Conservation (phyloP, 257 asterid genomes). For the Solanum pinnatisectum region DNA sequence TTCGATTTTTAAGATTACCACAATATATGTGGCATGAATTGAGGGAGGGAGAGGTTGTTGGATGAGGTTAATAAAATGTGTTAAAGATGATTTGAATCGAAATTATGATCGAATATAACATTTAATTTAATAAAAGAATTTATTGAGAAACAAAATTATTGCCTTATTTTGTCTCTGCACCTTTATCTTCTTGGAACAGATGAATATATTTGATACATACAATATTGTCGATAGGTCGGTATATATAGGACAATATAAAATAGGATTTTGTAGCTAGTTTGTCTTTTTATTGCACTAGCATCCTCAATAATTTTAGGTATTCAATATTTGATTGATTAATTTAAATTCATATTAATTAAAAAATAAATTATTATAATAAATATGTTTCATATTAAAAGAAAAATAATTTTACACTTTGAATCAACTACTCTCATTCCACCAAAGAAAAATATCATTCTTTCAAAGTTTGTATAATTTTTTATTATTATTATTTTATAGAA, state of each 20-base stretch:
- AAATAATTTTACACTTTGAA: not conserved
- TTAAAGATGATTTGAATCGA: not conserved
- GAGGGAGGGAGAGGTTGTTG: too few species aligned
- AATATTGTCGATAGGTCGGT: not conserved
- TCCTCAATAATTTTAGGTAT: not conserved
- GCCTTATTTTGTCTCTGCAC: not conserved
- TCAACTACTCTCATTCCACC: not conserved
- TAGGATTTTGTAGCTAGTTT: not conserved
- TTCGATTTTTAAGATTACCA: too few species aligned
- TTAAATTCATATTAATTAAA: not conserved
- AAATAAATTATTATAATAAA: not conserved
- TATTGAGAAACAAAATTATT: not conserved
- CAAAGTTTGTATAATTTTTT: not conserved
- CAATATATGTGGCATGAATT: too few species aligned
- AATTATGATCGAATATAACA: not conserved
- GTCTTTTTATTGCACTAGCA: not conserved
- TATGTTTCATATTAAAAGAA: not conserved
- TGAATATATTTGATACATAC: not conserved
- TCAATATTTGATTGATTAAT: not conserved
- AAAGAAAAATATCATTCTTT: not conserved
- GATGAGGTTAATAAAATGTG: too few species aligned
- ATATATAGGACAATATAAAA: not conserved
- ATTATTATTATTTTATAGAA: not conserved
- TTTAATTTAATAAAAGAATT: not conserved
- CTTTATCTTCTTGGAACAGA: not conserved